Conservation (phyloP, 2,329 filamentous ascomycete genomes). For the Trichoderma atroviride region DNA sequence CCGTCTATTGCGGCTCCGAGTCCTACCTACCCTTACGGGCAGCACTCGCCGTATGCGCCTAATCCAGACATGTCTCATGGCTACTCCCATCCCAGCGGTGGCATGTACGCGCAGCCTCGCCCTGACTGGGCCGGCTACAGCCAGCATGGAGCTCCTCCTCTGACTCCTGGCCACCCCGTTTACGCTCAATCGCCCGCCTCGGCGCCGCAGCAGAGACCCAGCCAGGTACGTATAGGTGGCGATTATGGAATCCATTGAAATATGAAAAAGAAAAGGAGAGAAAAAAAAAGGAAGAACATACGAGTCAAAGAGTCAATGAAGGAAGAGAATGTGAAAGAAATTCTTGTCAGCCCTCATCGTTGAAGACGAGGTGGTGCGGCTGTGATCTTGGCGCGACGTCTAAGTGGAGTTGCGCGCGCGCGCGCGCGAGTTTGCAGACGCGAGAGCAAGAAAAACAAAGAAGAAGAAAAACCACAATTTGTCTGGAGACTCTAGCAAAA, state of each 20-base stretch:
- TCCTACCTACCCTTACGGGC: conserved; percentile 81
- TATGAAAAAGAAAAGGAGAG: background rate
- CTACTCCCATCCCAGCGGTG: conserved; percentile 64
- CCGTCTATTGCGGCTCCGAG: conserved; percentile 92
- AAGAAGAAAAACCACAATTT: background rate
- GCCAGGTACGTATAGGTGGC: conserved; percentile 56
- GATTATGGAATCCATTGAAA: background rate
- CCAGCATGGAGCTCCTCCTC: conserved; percentile 53
- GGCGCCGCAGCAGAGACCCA: conserved; percentile 56
- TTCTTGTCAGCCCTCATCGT: background rate
- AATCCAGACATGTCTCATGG: conserved; percentile 84
- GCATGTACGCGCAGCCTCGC: conserved; percentile 69
- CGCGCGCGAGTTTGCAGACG: background rate
- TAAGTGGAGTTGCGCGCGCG: background rate
- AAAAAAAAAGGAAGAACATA: background rate
- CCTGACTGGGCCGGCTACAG: conserved; percentile 75
- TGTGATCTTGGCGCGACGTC: background rate
- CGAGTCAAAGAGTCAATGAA: background rate
- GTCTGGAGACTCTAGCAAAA: background rate
- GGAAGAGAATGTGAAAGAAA: background rate
- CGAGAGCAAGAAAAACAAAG: background rate
- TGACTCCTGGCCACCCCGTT: conserved; percentile 56
- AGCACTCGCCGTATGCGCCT: conserved; percentile 85
- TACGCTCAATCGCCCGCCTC: conserved; percentile 60
- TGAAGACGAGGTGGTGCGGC: background rate